Evolutionary conservation across 805 yeast genomes (phyloP).

Genomic region (Ogataea allantospora): DNA sequence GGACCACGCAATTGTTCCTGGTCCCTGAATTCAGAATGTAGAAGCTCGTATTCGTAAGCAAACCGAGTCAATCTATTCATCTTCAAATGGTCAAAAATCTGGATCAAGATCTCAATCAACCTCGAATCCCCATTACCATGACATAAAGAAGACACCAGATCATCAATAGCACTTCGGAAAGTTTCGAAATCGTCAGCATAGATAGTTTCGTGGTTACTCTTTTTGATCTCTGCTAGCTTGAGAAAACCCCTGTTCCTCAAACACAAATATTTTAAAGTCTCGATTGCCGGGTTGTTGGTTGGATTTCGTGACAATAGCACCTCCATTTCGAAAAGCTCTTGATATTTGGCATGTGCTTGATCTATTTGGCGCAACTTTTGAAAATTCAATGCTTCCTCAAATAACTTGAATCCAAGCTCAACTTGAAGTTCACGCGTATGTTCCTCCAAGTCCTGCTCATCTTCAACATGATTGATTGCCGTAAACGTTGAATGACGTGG

Average conservation of each 20-base stretch:
- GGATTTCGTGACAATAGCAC: conserved; percentile 49
- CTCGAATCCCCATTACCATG: conserved; percentile 67
- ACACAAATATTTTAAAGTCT: conserved; percentile 70
- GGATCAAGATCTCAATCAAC: conserved; percentile 48
- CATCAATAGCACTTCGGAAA: conserved; percentile 45
- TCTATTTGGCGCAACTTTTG: conserved; percentile 52
- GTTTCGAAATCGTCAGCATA: conserved; percentile 21
- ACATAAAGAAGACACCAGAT: conserved; percentile 60
- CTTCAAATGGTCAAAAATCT: conserved; percentile 50
- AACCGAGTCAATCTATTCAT: conserved; percentile 50
- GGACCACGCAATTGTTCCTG: conserved; percentile 37
- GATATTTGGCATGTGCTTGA: conserved; percentile 55
- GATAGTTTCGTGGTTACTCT: conserved; percentile 29
- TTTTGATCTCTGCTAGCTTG: conserved; percentile 44
- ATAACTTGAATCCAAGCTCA: conserved; percentile 78
- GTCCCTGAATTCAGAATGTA: conserved; percentile 31
- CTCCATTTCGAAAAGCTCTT: conserved; percentile 63
- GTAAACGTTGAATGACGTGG: conserved; percentile 58
- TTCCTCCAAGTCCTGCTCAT: conserved; percentile 78
- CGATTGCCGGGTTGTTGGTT: conserved; percentile 60
- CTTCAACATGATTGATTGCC: conserved; percentile 77
- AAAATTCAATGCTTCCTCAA: conserved; percentile 63
- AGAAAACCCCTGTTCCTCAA: conserved; percentile 81
- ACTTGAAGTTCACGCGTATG: conserved; percentile 89
- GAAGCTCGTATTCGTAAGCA: conserved; percentile 57